Conservation (phyloP, 2,329 filamentous ascomycete species). For the Endothia cerciana region DNA sequence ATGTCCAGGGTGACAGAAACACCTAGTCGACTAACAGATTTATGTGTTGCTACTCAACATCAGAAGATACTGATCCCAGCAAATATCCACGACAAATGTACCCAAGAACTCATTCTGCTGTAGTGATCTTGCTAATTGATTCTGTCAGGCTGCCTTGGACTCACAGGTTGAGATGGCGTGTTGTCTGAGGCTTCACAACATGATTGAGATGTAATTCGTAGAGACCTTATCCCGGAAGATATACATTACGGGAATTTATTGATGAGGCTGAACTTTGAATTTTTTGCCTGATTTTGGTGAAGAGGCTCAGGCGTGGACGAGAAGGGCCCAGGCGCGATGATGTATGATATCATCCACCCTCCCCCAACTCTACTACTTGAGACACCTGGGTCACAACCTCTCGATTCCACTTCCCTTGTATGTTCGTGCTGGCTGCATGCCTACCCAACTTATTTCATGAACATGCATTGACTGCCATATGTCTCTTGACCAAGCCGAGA, state of each 20-base stretch:
- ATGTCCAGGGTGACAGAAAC: too few species aligned
- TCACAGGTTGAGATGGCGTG: neutral
- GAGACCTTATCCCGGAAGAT: too few species aligned
- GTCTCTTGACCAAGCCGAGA: neutral
- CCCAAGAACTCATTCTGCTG: too few species aligned
- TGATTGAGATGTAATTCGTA: neutral
- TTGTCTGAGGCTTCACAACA: neutral
- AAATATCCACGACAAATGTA: too few species aligned
- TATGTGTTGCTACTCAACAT: too few species aligned
- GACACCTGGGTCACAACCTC: neutral
- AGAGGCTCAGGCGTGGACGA: neutral
- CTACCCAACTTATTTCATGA: neutral
- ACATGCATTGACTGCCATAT: neutral
- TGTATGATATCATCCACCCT: conserved; percentile 7
- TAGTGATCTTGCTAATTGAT: neutral
- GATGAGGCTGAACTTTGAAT: neutral
- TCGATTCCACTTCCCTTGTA: neutral
- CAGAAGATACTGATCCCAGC: too few species aligned
- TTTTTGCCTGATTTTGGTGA: neutral
- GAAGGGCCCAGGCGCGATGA: neutral
- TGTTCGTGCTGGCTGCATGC: neutral
- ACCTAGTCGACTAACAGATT: too few species aligned
- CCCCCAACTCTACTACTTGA: neutral
- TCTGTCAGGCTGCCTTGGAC: neutral
- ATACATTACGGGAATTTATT: neutral